Percentiles rank a stretch among this genome's conserved stretches.
Conservation (phyloP, 2,329 filamentous ascomycete genomes). For the Aspergillus sp. region DNA sequence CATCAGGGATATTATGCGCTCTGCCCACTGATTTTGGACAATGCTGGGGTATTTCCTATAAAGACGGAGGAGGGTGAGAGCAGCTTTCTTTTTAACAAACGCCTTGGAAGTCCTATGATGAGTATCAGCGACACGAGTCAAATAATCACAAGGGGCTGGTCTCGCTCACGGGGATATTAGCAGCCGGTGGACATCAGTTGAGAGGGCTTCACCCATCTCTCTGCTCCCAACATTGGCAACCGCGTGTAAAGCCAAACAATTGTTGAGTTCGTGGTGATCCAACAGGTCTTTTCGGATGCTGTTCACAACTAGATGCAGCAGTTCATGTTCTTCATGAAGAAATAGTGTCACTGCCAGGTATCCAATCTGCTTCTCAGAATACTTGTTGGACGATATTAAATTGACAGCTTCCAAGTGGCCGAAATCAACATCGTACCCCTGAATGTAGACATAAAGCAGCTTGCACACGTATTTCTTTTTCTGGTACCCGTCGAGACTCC, state of each 20-base stretch:
- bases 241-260: conserved; percentile 92
- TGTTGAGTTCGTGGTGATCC: conserved; percentile 95
- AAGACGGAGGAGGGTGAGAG: conserved; percentile 83
- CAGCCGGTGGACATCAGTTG: conserved; percentile 85
- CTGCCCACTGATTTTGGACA: conserved; percentile 94
- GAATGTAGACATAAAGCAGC: conserved; percentile 97
- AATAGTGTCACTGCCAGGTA: conserved; percentile 97
- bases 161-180: conserved; percentile 83
- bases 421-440: conserved; percentile 99
- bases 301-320: conserved; percentile 94
- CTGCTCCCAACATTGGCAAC: conserved; percentile 96
- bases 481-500: conserved; percentile 90
- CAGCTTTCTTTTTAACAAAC: conserved; percentile 99
- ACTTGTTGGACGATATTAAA: conserved; percentile 92
- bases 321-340: conserved; percentile 93
- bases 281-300: conserved; percentile 95
- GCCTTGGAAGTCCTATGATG: conserved; percentile 75
- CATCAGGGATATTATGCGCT: conserved; percentile 98
- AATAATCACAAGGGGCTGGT: not conserved
- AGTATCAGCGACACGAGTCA: conserved; percentile 18
- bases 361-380: conserved; percentile 98
- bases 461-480: conserved; percentile 99
- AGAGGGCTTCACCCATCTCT: conserved; percentile 95
- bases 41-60: conserved; percentile 95
- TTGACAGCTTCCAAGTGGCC: conserved; percentile 98